Evolutionary conservation across 306 rosid genomes (phyloP).

Genomic region (Prunus armeniaca): DNA sequence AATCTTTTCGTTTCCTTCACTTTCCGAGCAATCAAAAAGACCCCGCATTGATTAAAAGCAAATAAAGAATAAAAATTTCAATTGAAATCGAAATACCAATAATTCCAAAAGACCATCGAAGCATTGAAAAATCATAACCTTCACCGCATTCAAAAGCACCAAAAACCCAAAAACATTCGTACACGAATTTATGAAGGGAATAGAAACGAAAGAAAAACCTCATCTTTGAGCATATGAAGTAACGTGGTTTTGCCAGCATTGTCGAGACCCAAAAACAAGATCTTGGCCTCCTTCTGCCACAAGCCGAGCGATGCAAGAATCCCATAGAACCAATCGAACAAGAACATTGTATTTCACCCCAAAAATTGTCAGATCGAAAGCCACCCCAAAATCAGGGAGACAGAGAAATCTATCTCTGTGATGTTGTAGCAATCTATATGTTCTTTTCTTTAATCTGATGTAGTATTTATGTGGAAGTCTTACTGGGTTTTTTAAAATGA

Average conservation of each 20-base stretch:
- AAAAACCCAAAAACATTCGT: not conserved
- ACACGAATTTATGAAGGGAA: not conserved
- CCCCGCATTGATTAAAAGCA: not conserved
- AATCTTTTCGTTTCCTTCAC: not conserved
- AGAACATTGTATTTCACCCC: conserved; percentile 45
- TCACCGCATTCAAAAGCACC: not conserved
- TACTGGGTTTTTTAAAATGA: not conserved
- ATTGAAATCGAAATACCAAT: not conserved
- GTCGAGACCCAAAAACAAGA: conserved; percentile 85
- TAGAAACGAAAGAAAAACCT: conserved; percentile 37
- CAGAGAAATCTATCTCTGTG: conserved; percentile 4
- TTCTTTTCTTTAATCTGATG: not conserved
- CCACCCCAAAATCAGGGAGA: conserved; percentile 27
- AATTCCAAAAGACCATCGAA: not conserved
- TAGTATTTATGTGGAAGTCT: not conserved
- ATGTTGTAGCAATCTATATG: not conserved
- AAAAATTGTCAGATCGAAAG: conserved; percentile 32
- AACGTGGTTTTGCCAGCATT: conserved; percentile 89
- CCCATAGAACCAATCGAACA: conserved; percentile 85
- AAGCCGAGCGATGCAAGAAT: conserved; percentile 83
- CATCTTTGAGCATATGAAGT: conserved; percentile 93
- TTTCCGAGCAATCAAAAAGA: conserved; percentile 18
- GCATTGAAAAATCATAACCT: not conserved
- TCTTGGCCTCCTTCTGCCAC: conserved; percentile 96
- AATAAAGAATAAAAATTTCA: not conserved